phyloP scores from a whole-genome alignment of 1,284 basidiomycete genomes.

The Cutaneotrichosporon mucoides region DNA sequence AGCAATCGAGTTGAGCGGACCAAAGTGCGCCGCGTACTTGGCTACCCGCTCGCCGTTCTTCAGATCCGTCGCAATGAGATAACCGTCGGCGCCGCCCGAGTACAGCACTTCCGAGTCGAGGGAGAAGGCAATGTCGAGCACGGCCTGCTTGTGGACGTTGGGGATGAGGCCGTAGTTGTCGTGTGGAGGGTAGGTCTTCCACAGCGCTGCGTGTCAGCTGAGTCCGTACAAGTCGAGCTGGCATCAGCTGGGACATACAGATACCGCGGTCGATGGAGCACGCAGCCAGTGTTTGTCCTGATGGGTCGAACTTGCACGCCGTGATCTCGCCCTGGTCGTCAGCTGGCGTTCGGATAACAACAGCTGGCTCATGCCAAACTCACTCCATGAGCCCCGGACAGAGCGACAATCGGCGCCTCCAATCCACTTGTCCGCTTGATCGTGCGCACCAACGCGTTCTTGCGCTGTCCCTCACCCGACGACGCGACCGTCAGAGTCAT shows the following conservation, averaged over 20 bases:
- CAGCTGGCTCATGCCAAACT: constrained; percentile 15
- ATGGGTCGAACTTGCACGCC: constrained; percentile 49
- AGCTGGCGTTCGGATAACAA: no score
- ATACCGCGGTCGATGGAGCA: constrained; percentile 46
- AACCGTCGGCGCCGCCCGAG: constrained; percentile 47
- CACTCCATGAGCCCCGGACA: constrained; percentile 46
- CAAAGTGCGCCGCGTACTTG: constrained; percentile 63
- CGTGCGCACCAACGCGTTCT: constrained; percentile 43
- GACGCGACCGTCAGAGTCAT: constrained; percentile 42
- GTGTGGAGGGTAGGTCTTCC: constrained; percentile 51
- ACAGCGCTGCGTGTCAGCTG: constrained; percentile 36
- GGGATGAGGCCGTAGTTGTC: constrained; percentile 49
- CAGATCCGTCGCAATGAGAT: constrained; percentile 44
- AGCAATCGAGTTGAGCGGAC: constrained; percentile 83
- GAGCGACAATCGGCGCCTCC: constrained; percentile 44
- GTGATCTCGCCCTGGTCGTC: constrained; percentile 50
- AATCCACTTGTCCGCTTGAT: constrained; percentile 47
- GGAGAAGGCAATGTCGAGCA: constrained; percentile 49
- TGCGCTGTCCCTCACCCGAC: constrained; percentile 43
- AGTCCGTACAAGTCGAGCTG: no score
- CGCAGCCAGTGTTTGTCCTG: constrained; percentile 47
- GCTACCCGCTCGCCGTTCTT: constrained; percentile 42
- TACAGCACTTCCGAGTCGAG: constrained; percentile 46
- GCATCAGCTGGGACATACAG: constrained; percentile 38
- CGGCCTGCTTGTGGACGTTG: constrained; percentile 48